Evolutionary conservation across 352 stramenopile genomes (phyloP).

Genomic region (Phytophthora fragariae): DNA sequence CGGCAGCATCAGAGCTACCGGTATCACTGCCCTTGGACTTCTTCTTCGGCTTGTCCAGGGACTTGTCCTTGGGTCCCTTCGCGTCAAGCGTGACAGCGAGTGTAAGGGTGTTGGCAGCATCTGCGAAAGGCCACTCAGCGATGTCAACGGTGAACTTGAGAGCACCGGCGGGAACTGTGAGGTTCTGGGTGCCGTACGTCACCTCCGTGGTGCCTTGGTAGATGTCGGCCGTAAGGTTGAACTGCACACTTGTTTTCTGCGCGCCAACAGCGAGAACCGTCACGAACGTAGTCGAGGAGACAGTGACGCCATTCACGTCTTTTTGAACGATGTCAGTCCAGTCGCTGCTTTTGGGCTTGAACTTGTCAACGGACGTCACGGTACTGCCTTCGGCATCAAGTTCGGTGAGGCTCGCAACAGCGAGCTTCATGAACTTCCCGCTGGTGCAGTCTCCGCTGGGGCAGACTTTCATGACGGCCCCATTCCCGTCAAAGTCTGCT

Average conservation of each 20-base stretch:
- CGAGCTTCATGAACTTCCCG: slow-evolving; percentile 94
- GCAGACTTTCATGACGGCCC: slow-evolving; percentile 53
- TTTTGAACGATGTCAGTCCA: slow-evolving; percentile 38
- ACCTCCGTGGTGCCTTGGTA: slow-evolving; percentile 38
- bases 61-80: slow-evolving; percentile 25
- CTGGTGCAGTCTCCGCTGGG: slow-evolving; percentile 72
- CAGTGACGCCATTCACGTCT: slow-evolving; percentile 22
- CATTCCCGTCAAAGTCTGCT: slow-evolving; percentile 41
- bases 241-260: background rate
- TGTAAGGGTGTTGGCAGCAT: slow-evolving; percentile 27
- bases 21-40: slow-evolving; percentile 12
- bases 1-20: background rate
- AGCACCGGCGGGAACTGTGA: slow-evolving; percentile 44
- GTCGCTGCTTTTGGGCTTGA: slow-evolving; percentile 29
- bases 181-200: slow-evolving; percentile 39
- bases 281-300: slow-evolving; percentile 39
- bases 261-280: slow-evolving; percentile 23
- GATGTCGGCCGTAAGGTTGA: slow-evolving; percentile 54
- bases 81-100: slow-evolving; percentile 47
- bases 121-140: slow-evolving; percentile 38
- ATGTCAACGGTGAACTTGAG: slow-evolving; percentile 58
- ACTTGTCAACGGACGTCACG: slow-evolving; percentile 20
- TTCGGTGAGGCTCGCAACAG: slow-evolving; percentile 44
- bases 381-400: slow-evolving; percentile 10
- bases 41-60: slow-evolving; percentile 28